Evolutionary conservation across 2,329 filamentous ascomycete genomes (phyloP).

Genomic region (Calonectria pseudoturangicola): DNA sequence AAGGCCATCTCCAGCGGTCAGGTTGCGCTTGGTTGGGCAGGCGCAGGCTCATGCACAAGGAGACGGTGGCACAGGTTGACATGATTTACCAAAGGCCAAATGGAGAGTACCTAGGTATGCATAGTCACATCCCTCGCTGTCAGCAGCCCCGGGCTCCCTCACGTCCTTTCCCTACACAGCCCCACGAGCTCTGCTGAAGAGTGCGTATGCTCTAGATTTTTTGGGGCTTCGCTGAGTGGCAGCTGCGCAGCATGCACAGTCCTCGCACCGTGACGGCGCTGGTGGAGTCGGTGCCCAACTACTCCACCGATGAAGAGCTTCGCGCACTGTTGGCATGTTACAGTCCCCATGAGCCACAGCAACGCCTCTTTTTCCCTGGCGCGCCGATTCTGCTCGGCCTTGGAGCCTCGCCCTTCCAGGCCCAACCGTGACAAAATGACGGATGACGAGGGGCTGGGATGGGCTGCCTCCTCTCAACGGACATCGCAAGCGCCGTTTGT

Average conservation of each 20-base stretch:
- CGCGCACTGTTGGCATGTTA: constrained; percentile 33
- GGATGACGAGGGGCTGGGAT: constrained; percentile 11
- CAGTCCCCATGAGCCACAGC: constrained; percentile 36
- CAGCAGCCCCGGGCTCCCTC: neutral
- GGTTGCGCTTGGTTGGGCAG: constrained; percentile 10
- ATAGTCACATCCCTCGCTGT: neutral
- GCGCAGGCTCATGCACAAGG: constrained; percentile 11
- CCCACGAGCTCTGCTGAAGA: constrained; percentile 35
- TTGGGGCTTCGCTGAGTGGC: constrained; percentile 12
- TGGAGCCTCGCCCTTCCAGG: constrained; percentile 9
- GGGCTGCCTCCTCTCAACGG: constrained; percentile 33
- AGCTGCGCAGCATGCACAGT: constrained; percentile 32
- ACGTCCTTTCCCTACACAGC: constrained; percentile 32
- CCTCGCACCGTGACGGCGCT: constrained; percentile 16
- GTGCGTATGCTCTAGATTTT: constrained; percentile 14
- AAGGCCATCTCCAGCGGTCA: constrained; percentile 21
- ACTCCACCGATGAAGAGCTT: constrained; percentile 9
- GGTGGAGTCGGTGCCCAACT: constrained; percentile 30
- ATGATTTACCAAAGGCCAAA: neutral
- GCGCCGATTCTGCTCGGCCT: neutral
- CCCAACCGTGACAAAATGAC: neutral
- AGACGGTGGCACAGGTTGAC: neutral
- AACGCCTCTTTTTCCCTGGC: constrained; percentile 16
- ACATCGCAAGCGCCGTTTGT: neutral
- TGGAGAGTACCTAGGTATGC: no score